These are phyloP conservation scores for Tuber aestivum DNA, from an alignment of 495 filamentous ascomycete species.

Conservation along the genomic window DNA sequence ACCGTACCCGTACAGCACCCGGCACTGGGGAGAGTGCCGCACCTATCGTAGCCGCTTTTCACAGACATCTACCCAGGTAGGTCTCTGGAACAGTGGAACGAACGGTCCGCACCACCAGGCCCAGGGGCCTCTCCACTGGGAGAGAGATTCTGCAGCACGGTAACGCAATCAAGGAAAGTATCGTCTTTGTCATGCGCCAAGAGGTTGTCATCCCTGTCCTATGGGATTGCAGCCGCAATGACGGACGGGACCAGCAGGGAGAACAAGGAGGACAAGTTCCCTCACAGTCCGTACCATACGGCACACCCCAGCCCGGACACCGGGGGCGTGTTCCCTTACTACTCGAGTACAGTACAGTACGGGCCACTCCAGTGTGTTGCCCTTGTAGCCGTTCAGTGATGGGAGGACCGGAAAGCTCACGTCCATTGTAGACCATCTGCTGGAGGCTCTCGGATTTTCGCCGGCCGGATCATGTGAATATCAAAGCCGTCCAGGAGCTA, in stretches of 20 bases:
- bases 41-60: background rate
- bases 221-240: background rate
- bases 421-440: background rate
- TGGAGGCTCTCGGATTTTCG: background rate
- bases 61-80: background rate
- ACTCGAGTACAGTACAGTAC: too few relatives aligned
- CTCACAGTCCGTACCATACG: background rate
- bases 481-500: background rate
- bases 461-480: background rate
- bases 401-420: background rate
- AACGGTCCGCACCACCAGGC: background rate
- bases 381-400: background rate
- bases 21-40: background rate
- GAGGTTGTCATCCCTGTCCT: background rate
- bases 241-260: background rate
- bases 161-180: slow-evolving; percentile 4
- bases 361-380: background rate
- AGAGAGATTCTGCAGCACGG: slow-evolving; percentile 11
- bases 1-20: too few relatives aligned
- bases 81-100: background rate
- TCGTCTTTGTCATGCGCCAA: slow-evolving; percentile 34
- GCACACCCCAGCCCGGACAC: too few relatives aligned
- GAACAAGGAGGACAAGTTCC: background rate
- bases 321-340: background rate
- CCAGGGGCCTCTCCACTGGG: background rate